phyloP scores from a whole-genome alignment of 2,329 filamentous ascomycete genomes.

The Rhynchosporium secalis region DNA sequence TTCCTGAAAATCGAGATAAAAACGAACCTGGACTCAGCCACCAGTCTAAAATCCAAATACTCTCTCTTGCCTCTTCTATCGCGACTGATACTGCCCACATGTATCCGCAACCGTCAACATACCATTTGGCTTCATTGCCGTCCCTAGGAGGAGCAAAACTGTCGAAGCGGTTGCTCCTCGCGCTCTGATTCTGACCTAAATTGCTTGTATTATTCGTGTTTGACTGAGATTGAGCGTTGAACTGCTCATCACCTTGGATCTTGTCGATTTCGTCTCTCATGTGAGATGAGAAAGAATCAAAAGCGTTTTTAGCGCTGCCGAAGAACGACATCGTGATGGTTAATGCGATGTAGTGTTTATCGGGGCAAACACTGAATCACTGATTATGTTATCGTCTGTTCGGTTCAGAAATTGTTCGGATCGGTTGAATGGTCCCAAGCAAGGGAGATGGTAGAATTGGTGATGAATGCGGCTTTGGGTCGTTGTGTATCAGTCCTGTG shows the following conservation, averaged over 20 bases:
- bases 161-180: constrained; percentile 53
- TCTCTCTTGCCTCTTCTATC: constrained; percentile 72
- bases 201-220: constrained; percentile 45
- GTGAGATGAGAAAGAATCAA: constrained; percentile 27
- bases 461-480: not conserved
- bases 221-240: constrained; percentile 47
- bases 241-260: constrained; percentile 40
- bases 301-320: constrained; percentile 11
- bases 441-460: not conserved
- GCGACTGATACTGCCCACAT: constrained; percentile 84
- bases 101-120: constrained; percentile 80
- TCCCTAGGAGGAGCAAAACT: constrained; percentile 73
- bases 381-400: too few relatives aligned
- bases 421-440: too few relatives aligned
- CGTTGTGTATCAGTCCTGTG: constrained; percentile 2
- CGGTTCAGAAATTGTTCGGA: too few relatives aligned
- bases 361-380: too few relatives aligned
- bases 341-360: not conserved
- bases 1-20: not conserved
- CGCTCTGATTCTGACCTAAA: constrained; percentile 45
- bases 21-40: constrained; percentile 69
- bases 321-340: constrained; percentile 17
- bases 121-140: constrained; percentile 80
- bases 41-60: constrained; percentile 82
- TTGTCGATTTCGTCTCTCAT: constrained; percentile 25